Base-by-base conservation (phyloP, 108 stramenopile genomes). In the Nitzschia sp. region DNA sequence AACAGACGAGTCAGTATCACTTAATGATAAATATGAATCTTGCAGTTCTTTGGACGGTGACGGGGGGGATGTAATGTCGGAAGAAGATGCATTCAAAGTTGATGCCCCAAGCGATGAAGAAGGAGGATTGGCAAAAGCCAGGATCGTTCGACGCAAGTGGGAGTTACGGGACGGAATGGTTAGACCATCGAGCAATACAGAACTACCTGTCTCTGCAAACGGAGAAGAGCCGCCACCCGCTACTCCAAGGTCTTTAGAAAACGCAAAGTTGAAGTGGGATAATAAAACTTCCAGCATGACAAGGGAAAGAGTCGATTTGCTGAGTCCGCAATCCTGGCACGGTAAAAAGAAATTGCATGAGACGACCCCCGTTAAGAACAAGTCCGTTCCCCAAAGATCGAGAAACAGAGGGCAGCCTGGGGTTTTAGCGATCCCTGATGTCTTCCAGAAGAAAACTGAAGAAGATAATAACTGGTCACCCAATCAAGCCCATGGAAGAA, bases 61-160 rank as follows among this genome's bases (percentile, higher is more conserved):
- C n/a, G n/a, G n/a, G 38, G 38, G 38, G 38, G 38, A 9, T 6
- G 38, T 41, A 41, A 41, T 13, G 38, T 13, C 6, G 48, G 48
- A 22, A 4, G 48, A 16, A 4, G 19, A 50, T 50, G 48, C 16
- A 21, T 16, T 21, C 4, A 22, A 19, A 21, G 4, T 19, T 50
- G 48, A 50, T 21, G 48, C 48, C 17, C 48, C 48, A 16, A 50
- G 48, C 21, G 48, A 50, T n/a, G 48, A 50, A 50, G 48, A 50
- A 50, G 48, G 48, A 21, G 48, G 48, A 19, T 5, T 50, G 19
- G 16, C 48, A 50, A 21, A 11, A n/a, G 19, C 5, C 21, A 50
- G 19, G 19, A 22, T n/a, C 48, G 4, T 5, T 5, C 48, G 21
- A 19, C 48, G 21, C 8, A 50, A 50, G 19, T 50, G 48, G 48